Base-by-base conservation (phyloP, 352 stramenopile species). In the Phytophthora foliorum region DNA sequence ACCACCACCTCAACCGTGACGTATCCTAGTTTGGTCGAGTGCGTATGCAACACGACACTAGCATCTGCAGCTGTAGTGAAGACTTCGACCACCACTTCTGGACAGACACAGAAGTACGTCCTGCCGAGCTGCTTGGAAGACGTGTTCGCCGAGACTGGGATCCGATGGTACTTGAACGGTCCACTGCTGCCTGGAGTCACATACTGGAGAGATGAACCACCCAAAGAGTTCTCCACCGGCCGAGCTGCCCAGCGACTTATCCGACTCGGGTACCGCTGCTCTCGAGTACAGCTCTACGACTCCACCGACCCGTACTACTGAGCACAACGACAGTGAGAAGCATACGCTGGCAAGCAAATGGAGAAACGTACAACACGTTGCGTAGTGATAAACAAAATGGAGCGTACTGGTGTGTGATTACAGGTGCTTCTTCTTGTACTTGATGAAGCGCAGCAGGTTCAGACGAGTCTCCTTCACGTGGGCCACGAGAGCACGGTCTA, bases 391-490 rank as follows among this genome's bases (percentile, higher is more conserved):
- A 75, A 74, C 51, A 50, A 67, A 53, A 51, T 42, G 51, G 56
- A 44, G 36, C 62, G 73, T 72, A 61, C 52, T 50, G 32, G 27
- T 58, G 24, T 68, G 63, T 44, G 44, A 66, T 86, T 78, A 92
- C 77, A 92, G 52, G 59, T 93, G 84, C 69, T 87, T 91, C 80
- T 95, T 95, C 82, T 97, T 97, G 84, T 97, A 97, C 84, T 97
- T 97, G 75, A 97, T 91, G 64, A 97, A 97, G 42, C 89, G 88
- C 54, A 86, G 68, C 64, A 97, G 81, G 77, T 97, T 97, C 49
- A 95, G 65, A 7, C 88, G 86, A 27, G 88, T 94, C 72, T 97
- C 89, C 73, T 95, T 95, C 36, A 95, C 71, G 70, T 97, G 89
- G 0, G 86, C 86, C 24, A 92, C 78, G 9, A 97, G 69, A 25